phyloP scores from a whole-genome alignment of 441 rosid genomes.

The Pelargonium citronellum region DNA sequence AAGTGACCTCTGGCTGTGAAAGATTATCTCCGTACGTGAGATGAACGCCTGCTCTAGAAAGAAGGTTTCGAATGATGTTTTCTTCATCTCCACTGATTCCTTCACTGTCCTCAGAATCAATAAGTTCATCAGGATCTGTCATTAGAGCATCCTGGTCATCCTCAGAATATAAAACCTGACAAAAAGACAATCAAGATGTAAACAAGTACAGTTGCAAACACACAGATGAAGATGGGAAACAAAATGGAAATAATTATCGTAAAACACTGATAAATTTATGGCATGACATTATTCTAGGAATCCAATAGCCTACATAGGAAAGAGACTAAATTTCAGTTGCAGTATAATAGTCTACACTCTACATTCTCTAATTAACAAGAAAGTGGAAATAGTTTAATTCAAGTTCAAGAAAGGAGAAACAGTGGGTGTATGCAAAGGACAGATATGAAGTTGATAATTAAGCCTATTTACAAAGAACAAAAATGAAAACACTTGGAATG shows the following conservation, averaged over 20 bases:
- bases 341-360: background rate
- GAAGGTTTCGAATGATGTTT: constrained; percentile 86
- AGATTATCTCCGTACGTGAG: constrained; percentile 86
- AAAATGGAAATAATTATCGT: constrained; percentile 3
- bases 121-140: constrained; percentile 96
- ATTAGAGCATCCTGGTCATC: constrained; percentile 97
- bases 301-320: background rate
- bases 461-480: background rate
- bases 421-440: background rate
- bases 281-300: background rate
- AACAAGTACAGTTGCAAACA: constrained; percentile 1
- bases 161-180: constrained; percentile 87
- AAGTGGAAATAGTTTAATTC: background rate
- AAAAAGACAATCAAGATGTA: constrained; percentile 19
- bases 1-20: constrained; percentile 89
- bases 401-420: background rate
- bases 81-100: constrained; percentile 96
- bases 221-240: constrained; percentile 6
- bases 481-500: background rate
- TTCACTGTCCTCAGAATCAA: constrained; percentile 97
- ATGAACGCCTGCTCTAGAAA: constrained; percentile 94
- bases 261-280: background rate
- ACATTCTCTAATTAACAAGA: background rate
- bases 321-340: background rate
- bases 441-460: background rate